These are phyloP conservation scores for Pelomyxa schiedti DNA, from an alignment of 78 protist genomes.

Conservation along the genomic window DNA sequence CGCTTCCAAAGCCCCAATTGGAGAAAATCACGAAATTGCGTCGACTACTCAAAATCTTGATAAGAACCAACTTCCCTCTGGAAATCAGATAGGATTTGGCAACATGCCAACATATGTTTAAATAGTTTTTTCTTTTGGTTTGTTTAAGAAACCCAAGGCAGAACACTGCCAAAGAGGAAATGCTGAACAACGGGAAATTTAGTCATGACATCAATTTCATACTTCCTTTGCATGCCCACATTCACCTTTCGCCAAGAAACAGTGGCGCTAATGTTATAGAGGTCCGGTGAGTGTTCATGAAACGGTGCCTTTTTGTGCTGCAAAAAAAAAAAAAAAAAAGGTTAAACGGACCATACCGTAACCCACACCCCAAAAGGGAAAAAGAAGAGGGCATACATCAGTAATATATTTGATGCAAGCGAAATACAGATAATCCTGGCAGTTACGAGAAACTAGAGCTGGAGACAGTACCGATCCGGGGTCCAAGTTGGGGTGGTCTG, in stretches of 20 bases:
- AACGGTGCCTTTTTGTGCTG: slow-evolving; percentile 64
- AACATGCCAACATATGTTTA: too few relatives aligned
- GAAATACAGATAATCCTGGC: slow-evolving; percentile 46
- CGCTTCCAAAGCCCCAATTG: too few relatives aligned
- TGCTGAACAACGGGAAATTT: slow-evolving; percentile 84
- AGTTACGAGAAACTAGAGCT: slow-evolving; percentile 1
- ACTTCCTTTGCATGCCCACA: slow-evolving; percentile 68
- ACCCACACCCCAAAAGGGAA: not conserved
- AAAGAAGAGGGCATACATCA: slow-evolving; percentile 5
- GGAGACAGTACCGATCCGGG: slow-evolving; percentile 19
- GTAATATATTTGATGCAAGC: slow-evolving; percentile 39
- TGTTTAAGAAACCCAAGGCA: too few relatives aligned
- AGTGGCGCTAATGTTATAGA: slow-evolving; percentile 52
- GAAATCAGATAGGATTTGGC: too few relatives aligned
- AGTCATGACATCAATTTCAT: slow-evolving; percentile 62
- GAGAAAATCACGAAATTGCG: too few relatives aligned
- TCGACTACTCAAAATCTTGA: too few relatives aligned
- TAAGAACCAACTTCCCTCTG: too few relatives aligned
- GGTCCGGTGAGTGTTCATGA: slow-evolving; percentile 65
- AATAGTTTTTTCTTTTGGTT: too few relatives aligned
- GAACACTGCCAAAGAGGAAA: slow-evolving; percentile 66
- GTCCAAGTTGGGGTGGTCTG: not conserved
- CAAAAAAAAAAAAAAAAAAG: not conserved
- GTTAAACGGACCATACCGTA: not conserved
- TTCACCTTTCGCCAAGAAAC: slow-evolving; percentile 52